Conservation (phyloP, 805 yeast species). For the Candida tammaniensis region DNA sequence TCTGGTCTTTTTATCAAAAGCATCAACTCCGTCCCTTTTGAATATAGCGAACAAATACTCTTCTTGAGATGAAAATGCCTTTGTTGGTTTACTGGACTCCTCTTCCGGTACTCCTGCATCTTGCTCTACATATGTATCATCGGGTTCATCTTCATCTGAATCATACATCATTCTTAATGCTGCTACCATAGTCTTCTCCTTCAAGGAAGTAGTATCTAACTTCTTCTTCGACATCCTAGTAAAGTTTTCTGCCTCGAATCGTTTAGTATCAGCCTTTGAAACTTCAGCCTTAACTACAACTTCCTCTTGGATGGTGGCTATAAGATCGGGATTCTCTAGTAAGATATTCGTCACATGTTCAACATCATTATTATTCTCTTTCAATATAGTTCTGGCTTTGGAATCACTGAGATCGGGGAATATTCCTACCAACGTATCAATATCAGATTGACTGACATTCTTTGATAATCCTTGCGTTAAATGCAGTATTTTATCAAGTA, state of each 20-base stretch:
- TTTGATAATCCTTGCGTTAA: conserved; percentile 24
- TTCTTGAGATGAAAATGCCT: conserved; percentile 46
- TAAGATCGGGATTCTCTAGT: conserved; percentile 57
- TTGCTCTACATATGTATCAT: conserved; percentile 65
- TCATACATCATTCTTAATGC: conserved; percentile 66
- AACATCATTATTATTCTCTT: conserved; percentile 48
- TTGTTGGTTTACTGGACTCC: conserved; percentile 1
- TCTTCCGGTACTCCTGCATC: conserved; percentile 32
- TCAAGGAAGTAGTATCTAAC: conserved; percentile 22
- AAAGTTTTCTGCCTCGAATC: conserved; percentile 6
- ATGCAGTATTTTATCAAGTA: conserved; percentile 50
- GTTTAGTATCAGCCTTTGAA: neutral
- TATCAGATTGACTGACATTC: conserved; percentile 7
- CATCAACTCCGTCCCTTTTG: conserved; percentile 44
- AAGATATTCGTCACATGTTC: conserved; percentile 57
- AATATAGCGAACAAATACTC: conserved; percentile 53
- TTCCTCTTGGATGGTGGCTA: conserved; percentile 23
- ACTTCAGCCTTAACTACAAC: conserved; percentile 1
- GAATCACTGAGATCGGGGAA: conserved; percentile 60
- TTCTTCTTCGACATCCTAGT: conserved; percentile 4
- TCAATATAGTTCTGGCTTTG: conserved; percentile 49
- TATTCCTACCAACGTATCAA: conserved; percentile 23
- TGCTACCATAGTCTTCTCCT: conserved; percentile 54
- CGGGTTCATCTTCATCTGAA: conserved; percentile 82
- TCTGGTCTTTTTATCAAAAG: conserved; percentile 45